A percentile compares a stretch with the other conserved stretches of the same genome.
Evolutionary conservation across 1,139 yeast species (phyloP).

Genomic region (Yamadazyma blattariae): DNA sequence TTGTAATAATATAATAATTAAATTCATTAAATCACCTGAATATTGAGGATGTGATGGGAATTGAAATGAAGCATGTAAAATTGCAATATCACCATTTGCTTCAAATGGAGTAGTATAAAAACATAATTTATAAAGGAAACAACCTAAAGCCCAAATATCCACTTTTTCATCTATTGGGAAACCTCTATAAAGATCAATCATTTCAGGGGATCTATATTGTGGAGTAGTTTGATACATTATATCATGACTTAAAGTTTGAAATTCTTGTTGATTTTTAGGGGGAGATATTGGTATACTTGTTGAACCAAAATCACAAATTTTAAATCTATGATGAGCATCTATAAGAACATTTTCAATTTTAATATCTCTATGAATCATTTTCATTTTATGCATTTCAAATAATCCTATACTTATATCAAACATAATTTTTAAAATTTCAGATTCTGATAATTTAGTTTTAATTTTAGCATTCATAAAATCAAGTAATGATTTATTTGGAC

Average conservation of each 20-base stretch:
- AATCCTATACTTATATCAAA: constrained; percentile 64
- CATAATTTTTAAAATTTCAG: constrained; percentile 65
- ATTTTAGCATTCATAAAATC: constrained; percentile 74
- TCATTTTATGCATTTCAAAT: constrained; percentile 66
- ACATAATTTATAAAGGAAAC: constrained; percentile 85
- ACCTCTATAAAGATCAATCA: constrained; percentile 84
- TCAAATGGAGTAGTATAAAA: constrained; percentile 95
- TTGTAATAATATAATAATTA: constrained; percentile 75
- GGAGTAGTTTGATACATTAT: constrained; percentile 92
- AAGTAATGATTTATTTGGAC: constrained; percentile 67
- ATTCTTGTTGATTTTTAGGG: constrained; percentile 64
- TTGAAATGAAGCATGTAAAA: constrained; percentile 61
- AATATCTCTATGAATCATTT: constrained; percentile 75
- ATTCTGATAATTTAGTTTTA: constrained; percentile 59
- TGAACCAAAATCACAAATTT: constrained; percentile 93
- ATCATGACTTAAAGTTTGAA: constrained; percentile 72
- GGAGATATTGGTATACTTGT: constrained; percentile 61
- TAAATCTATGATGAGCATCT: constrained; percentile 67
- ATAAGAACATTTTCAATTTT: constrained; percentile 93
- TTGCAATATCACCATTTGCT: constrained; percentile 69
- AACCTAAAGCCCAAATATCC: constrained; percentile 96
- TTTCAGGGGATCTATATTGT: constrained; percentile 96
- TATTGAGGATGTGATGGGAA: constrained; percentile 56
- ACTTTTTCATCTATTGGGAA: constrained; percentile 91
- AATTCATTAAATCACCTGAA: constrained; percentile 62